Percentiles rank a stretch among this genome's conserved stretches.
These are phyloP conservation scores for Ophiostoma pallidulum DNA, from an alignment of 2,329 filamentous ascomycete genomes.

Conservation along the genomic window DNA sequence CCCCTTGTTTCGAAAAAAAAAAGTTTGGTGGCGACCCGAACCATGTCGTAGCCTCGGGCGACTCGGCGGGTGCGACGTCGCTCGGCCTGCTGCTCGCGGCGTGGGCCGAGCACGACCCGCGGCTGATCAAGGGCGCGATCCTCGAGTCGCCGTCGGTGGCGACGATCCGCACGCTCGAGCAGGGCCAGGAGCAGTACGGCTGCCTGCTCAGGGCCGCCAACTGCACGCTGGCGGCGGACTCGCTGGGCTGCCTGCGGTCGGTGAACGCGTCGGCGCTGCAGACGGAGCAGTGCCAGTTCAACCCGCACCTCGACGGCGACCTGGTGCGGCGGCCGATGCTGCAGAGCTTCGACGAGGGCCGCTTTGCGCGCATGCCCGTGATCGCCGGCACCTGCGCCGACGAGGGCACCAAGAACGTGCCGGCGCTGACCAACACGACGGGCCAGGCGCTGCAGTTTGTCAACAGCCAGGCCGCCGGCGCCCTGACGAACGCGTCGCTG, in stretches of 20 bases:
- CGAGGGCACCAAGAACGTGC: conserved; percentile 29
- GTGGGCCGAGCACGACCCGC: conserved; percentile 36
- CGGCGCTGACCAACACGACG: conserved; percentile 24
- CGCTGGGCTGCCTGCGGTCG: conserved; percentile 16
- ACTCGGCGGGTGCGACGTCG: conserved; percentile 56
- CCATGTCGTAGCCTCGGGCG: conserved; percentile 60
- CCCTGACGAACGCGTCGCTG: conserved; percentile 24
- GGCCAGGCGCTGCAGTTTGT: conserved; percentile 26
- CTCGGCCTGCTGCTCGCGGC: conserved; percentile 54
- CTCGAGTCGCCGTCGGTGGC: conserved; percentile 30
- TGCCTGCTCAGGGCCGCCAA: conserved; percentile 12
- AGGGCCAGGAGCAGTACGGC: conserved; percentile 18
- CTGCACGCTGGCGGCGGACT: conserved; percentile 17
- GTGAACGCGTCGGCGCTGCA: conserved; percentile 17
- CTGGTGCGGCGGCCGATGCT: conserved; percentile 15
- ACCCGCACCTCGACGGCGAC: conserved; percentile 14
- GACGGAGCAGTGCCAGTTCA: conserved; percentile 19
- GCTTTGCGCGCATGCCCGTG: conserved; percentile 34
- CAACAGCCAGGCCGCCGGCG: conserved; percentile 25
- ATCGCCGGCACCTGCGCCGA: conserved; percentile 28
- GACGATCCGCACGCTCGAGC: conserved; percentile 16
- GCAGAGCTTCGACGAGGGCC: conserved; percentile 31
- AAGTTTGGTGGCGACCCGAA: conserved; percentile 61
- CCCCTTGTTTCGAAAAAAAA: background rate
- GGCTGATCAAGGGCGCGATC: conserved; percentile 39